Conservation (phyloP, 495 filamentous ascomycete species). For the Chaetomium cochliodes region DNA sequence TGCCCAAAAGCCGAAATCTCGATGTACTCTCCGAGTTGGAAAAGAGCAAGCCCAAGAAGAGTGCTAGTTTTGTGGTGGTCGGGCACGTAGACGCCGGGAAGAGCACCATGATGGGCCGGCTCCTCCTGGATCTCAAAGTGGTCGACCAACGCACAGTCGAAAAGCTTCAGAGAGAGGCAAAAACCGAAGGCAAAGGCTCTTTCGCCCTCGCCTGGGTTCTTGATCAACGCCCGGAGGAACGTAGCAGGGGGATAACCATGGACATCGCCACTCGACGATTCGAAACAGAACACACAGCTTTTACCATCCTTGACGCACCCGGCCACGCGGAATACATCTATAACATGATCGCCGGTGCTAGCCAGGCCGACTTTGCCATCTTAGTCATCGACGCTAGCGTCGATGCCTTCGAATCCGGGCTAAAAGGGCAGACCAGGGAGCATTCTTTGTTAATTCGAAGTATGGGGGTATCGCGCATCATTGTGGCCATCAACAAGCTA, state of each 20-base stretch:
- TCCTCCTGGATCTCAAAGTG: slow-evolving; percentile 85
- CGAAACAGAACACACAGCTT: slow-evolving; percentile 77
- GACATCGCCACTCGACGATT: slow-evolving; percentile 95
- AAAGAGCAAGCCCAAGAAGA: slow-evolving; percentile 71
- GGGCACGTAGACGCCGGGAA: slow-evolving; percentile 98
- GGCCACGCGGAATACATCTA: slow-evolving; percentile 95
- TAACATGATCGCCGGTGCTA: slow-evolving; percentile 97
- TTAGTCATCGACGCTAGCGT: slow-evolving; percentile 86
- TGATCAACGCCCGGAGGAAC: slow-evolving; percentile 85
- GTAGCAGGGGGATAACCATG: slow-evolving; percentile 88
- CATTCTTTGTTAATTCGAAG: slow-evolving; percentile 87
- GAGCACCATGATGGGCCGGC: slow-evolving; percentile 92
- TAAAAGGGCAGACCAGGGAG: slow-evolving; percentile 92
- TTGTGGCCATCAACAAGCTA: slow-evolving; percentile 94
- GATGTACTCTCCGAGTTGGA: slow-evolving; percentile 81
- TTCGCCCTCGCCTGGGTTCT: slow-evolving; percentile 97
- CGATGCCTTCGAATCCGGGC: slow-evolving; percentile 87
- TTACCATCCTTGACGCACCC: slow-evolving; percentile 94
- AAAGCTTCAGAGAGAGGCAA: slow-evolving; percentile 81
- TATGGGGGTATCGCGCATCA: slow-evolving; percentile 83
- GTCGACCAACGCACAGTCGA: slow-evolving; percentile 85
- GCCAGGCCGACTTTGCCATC: slow-evolving; percentile 94
- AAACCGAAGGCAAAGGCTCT: slow-evolving; percentile 88
- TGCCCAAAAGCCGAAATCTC: slow-evolving; percentile 79
- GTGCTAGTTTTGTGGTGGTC: slow-evolving; percentile 93